Conservation (phyloP, 2,329 filamentous ascomycete species). For the Westerdykella sp. region DNA sequence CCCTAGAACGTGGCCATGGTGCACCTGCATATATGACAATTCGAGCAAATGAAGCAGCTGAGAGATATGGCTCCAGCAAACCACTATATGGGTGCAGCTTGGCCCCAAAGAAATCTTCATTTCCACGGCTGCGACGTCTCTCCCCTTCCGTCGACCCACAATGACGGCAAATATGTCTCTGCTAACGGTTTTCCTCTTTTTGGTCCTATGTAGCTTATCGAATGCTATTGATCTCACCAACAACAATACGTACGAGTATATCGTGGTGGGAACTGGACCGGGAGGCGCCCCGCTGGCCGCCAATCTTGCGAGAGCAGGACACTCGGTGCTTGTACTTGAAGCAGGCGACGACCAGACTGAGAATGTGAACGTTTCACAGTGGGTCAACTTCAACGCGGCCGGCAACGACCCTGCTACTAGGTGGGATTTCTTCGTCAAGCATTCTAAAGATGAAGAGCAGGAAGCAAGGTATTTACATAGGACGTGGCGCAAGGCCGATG, state of each 20-base stretch:
- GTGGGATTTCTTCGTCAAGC: conserved; percentile 58
- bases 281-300: conserved; percentile 54
- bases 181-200: conserved; percentile 3
- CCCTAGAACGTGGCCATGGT: no score
- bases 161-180: conserved; percentile 13
- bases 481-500: conserved; percentile 49
- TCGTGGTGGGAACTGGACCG: conserved; percentile 54
- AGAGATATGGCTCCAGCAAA: no score
- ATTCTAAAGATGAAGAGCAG: conserved; percentile 49
- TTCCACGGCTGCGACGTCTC: not conserved
- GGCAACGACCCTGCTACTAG: conserved; percentile 51
- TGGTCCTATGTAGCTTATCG: conserved; percentile 8
- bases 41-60: no score
- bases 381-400: conserved; percentile 45
- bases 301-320: conserved; percentile 50
- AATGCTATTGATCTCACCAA: conserved; percentile 10
- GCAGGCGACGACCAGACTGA: conserved; percentile 52
- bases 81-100: no score
- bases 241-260: conserved; percentile 48
- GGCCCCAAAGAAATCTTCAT: no score
- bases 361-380: conserved; percentile 46
- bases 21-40: no score
- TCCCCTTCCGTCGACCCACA: not conserved
- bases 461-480: conserved; percentile 53
- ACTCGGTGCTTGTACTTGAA: conserved; percentile 53